Base-by-base conservation (phyloP, 2,329 filamentous ascomycete species). In the Fusarium neocosmosporiellum region DNA sequence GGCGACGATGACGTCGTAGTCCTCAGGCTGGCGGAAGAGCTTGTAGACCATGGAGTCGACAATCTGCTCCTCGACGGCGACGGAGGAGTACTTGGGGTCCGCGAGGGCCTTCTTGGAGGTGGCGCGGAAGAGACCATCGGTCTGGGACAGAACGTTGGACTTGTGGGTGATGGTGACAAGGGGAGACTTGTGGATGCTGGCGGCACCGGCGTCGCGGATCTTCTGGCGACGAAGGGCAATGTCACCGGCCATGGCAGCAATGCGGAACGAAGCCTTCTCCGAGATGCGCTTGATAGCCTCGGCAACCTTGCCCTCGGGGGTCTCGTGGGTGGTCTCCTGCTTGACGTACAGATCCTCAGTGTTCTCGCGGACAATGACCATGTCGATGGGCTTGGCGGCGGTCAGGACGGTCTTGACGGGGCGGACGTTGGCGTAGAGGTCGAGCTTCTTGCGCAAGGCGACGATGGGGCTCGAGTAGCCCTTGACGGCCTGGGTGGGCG, bases 21-120 rank as follows among this genome's bases (percentile, higher is more conserved):
- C 93, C 79, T 92, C 89, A 48, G 96, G 96, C 84, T 98, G 94
- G 71, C 96, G 94, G 91, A 98, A 98, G 65, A 99, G 93, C 88
- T 98, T 98, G 90, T 98, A 98, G 66, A 98, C 95, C 96, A 99
- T 99, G 70, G 93, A 96, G 85, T 99, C 96, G 72, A 99, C 96
- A 77, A 99, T 99, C 86, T 99, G 96, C 88, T 98, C 96, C 84
- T 98, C 96, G 63, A 98, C 88, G 46, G 85, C 84, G 62, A 97
- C 86, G 59, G 83, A 84, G 69, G 76, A 83, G 86, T 94, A 98
- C 74, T 86, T 88, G 14, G 88, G 76, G 59, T 88, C 87, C 31
- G 90, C 88, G 10, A 98, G 91, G 5, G 94, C 94, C 33, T 88
- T 87, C 75, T 93, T 91, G 18, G 94, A 90, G 6, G 93, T 93